These are phyloP conservation scores for Petasospora rhodanensis DNA, from an alignment of 1,139 yeast genomes.

Conservation along the genomic window DNA sequence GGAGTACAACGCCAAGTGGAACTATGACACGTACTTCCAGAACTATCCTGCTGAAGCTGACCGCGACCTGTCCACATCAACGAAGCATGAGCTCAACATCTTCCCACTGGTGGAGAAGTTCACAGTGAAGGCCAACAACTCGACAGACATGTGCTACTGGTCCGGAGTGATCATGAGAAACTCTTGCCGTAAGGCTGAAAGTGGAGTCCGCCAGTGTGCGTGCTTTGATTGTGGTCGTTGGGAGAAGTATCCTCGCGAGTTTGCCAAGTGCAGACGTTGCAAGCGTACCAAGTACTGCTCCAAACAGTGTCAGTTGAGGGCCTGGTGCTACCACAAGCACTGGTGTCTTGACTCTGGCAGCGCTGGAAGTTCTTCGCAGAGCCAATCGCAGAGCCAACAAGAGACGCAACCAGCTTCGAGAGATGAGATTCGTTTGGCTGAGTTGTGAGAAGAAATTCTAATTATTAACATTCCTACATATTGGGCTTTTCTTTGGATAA, in stretches of 20 bases:
- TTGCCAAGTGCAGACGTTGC: conserved; percentile 92
- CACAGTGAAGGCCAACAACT: conserved; percentile 62
- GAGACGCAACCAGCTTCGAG: conserved; percentile 1
- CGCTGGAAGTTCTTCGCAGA: conserved; percentile 1
- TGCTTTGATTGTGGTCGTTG: conserved; percentile 91
- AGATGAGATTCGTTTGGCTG: no score
- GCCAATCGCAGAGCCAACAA: conserved; percentile 1
- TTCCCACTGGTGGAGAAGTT: conserved; percentile 91
- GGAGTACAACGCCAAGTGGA: conserved; percentile 39
- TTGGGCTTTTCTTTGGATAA: neutral
- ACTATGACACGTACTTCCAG: conserved; percentile 54
- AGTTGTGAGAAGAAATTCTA: neutral
- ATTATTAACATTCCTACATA: neutral
- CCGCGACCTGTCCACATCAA: conserved; percentile 23
- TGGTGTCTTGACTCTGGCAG: conserved; percentile 68
- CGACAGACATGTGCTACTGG: conserved; percentile 88
- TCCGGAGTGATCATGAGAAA: conserved; percentile 95
- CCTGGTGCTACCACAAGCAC: conserved; percentile 90
- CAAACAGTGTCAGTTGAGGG: conserved; percentile 82
- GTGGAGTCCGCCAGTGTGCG: conserved; percentile 93
- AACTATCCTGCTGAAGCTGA: conserved; percentile 6
- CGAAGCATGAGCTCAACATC: conserved; percentile 44
- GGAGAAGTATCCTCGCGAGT: conserved; percentile 87
- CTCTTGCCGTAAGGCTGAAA: conserved; percentile 87
- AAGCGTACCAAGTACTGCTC: conserved; percentile 94